phyloP scores from a whole-genome alignment of 169 alveolate genomes.

The Toxoplasma gondii region DNA sequence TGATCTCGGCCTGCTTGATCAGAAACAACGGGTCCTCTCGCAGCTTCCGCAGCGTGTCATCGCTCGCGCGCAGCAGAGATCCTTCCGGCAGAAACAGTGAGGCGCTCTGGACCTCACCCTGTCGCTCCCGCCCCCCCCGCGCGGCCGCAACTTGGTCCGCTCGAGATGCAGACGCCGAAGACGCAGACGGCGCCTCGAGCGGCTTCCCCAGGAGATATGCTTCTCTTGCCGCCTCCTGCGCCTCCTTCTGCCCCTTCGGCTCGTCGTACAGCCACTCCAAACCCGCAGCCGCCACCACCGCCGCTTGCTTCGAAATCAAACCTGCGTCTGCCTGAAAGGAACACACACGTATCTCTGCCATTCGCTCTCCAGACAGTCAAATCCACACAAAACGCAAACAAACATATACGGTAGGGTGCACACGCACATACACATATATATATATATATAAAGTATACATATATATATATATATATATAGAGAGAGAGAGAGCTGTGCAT shows the following conservation, averaged over 20 bases:
- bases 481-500: too few species aligned
- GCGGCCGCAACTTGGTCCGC: slow-evolving; percentile 23
- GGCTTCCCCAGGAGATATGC: slow-evolving; percentile 62
- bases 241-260: slow-evolving; percentile 50
- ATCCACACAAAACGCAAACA: too few species aligned
- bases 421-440: too few species aligned
- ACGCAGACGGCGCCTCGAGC: slow-evolving; percentile 4
- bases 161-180: background rate
- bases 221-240: slow-evolving; percentile 46
- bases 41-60: slow-evolving; percentile 55
- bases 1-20: slow-evolving; percentile 49
- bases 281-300: slow-evolving; percentile 66
- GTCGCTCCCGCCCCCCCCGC: background rate
- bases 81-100: background rate
- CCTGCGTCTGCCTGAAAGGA: slow-evolving; percentile 57
- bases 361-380: too few species aligned
- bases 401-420: too few species aligned
- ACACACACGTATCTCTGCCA: background rate
- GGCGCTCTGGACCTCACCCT: background rate
- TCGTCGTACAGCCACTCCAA: slow-evolving; percentile 66
- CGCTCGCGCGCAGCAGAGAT: slow-evolving; percentile 50
- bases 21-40: slow-evolving; percentile 60
- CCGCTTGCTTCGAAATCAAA: slow-evolving; percentile 38
- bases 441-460: too few species aligned
- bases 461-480: too few species aligned